phyloP scores from a whole-genome alignment of 208 protist genomes.

The Trypanosoma mega region DNA sequence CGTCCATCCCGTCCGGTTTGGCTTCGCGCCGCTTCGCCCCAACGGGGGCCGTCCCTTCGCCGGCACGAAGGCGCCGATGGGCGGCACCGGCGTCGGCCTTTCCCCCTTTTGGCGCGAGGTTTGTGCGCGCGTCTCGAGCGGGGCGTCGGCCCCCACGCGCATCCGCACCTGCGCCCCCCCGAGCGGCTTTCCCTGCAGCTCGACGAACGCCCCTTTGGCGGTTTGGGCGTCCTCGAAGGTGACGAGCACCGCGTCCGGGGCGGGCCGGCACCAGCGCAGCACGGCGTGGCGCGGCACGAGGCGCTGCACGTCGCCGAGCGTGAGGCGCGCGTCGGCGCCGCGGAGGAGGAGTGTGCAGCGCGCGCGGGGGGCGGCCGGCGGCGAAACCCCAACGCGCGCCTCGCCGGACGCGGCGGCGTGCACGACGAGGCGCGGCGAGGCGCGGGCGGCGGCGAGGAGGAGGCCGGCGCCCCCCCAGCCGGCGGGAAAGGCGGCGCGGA shows the following conservation, averaged over 20 bases:
- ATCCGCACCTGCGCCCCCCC: conserved; percentile 11
- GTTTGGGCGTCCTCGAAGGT: conserved; percentile 15
- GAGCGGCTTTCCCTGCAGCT: conserved; percentile 11
- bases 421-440: conserved; percentile 1
- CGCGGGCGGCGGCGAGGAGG: background rate
- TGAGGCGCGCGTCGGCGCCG: conserved; percentile 3
- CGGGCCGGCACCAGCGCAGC: conserved; percentile 5
- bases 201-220: conserved; percentile 10
- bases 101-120: too few relatives aligned
- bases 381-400: background rate
- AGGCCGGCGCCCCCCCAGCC: background rate
- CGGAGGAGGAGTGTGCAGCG: conserved; percentile 7
- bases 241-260: conserved; percentile 1
- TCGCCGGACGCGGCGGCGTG: background rate
- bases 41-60: background rate
- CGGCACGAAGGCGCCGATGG: background rate
- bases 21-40: too few relatives aligned
- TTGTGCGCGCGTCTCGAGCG: too few relatives aligned
- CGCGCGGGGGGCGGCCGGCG: conserved; percentile 1
- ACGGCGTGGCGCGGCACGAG: background rate
- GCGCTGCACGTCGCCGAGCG: background rate
- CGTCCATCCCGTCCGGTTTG: too few relatives aligned
- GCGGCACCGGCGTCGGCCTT: background rate
- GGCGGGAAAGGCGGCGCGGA: background rate
- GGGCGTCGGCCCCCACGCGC: conserved; percentile 4